Evolutionary conservation across 768 basidiomycete species (phyloP), one percentile per base, ranked within the genome.

Genomic region (Kwoniella sp.): DNA sequence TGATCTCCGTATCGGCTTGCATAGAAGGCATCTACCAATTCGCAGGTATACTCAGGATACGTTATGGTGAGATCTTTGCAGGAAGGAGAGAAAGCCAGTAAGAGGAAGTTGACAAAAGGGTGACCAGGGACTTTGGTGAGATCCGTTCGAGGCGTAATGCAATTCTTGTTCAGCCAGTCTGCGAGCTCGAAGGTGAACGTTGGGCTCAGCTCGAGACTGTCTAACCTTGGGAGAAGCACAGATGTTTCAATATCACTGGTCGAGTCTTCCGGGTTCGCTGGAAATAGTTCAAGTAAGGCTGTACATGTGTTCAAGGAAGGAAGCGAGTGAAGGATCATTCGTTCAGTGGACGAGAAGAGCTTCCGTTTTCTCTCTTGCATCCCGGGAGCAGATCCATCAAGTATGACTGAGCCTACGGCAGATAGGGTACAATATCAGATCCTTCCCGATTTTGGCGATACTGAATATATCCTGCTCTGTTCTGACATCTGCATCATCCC

Each of bases 171-270:
- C 1, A 60, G 38, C 30, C 47, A 52, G 22, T 60, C 26, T 60
- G 58, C 30, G 51, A 51, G 9, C 15, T 60, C 58, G n/a, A 11
- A 60, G 12, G 37, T 23, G 48, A 60, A 60, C 13, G 9, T 30
- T 12, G 58, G 38, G 17, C n/a, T 28, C 2, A 60, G 2, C 8
- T 37, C 41, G 29, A 9, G 51, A 20, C 25, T 2, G 22, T 31
- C 20, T 25, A 13, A 34, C 4, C 3, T 34, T 52, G 9, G 30
- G 22, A 31, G 52, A 23, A 47, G 28, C 23, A 13, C 25, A 48
- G 2, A 48, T 47, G 41, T 5, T 34, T 5, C 34, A 34, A 5
- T 5, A 5, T 5, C 13, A 34, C 34, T 34, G 34, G 34, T 5
- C 13, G 34, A 13, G 13, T 5, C 5, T 5, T 13, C 34, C 13